phyloP scores from a whole-genome alignment of 192 early-diverging fungal species.

The Backusella tarrabulga region DNA sequence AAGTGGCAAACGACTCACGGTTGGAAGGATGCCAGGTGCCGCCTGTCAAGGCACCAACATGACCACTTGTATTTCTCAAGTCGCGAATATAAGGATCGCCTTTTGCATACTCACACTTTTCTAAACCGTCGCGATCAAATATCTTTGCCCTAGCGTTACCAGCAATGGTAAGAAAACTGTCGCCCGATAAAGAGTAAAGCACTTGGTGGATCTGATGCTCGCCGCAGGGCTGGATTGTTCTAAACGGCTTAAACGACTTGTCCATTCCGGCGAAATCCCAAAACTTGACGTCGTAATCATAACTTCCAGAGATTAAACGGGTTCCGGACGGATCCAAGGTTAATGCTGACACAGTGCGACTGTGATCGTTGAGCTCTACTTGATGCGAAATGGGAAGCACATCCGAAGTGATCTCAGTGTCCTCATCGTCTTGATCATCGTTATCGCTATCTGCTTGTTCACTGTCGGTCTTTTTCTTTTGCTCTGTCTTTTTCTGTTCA shows the following conservation, averaged over 20 bases:
- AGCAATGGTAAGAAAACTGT: conserved; percentile 78
- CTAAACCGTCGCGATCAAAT: conserved; percentile 76
- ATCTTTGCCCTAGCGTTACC: conserved; percentile 71
- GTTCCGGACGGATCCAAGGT: conserved; percentile 81
- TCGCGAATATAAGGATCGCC: conserved; percentile 95
- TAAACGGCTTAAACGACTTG: conserved; percentile 66
- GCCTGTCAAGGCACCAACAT: conserved; percentile 75
- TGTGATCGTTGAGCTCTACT: conserved; percentile 64
- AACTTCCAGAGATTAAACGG: conserved; percentile 74
- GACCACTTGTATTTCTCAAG: conserved; percentile 80
- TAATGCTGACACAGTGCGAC: conserved; percentile 72
- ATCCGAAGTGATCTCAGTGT: conserved; percentile 25
- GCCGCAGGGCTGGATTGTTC: conserved; percentile 74
- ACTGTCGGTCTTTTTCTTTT: background rate
- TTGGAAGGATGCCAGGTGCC: conserved; percentile 79
- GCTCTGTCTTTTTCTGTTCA: background rate
- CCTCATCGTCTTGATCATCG: conserved; percentile 42
- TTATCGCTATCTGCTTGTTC: conserved; percentile 21
- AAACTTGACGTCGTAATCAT: conserved; percentile 79
- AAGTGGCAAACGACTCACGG: conserved; percentile 67
- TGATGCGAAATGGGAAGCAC: conserved; percentile 67
- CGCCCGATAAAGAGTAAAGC: conserved; percentile 72
- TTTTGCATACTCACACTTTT: conserved; percentile 73
- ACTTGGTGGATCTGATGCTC: conserved; percentile 84
- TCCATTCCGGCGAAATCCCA: conserved; percentile 97